Evolutionary conservation across 2,329 filamentous ascomycete genomes (phyloP).

Genomic region (Saccharata proteae): DNA sequence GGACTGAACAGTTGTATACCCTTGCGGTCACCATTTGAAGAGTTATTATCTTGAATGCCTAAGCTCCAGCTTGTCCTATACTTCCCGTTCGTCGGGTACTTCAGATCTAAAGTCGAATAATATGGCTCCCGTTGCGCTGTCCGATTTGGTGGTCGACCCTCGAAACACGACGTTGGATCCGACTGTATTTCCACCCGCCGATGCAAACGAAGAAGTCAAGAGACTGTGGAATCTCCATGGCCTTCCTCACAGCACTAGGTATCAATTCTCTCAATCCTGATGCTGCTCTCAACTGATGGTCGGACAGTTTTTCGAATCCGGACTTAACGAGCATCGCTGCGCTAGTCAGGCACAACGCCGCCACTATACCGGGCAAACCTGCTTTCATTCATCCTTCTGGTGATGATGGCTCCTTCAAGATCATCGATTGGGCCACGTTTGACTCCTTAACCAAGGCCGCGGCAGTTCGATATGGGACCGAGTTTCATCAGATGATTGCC

Average conservation of each 20-base stretch:
- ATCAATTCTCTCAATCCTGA: too few relatives aligned
- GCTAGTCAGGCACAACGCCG: slow-evolving; percentile 16
- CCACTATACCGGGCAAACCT: slow-evolving; percentile 13
- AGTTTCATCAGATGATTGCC: slow-evolving; percentile 13
- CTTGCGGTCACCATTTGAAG: too few relatives aligned
- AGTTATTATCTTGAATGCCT: too few relatives aligned
- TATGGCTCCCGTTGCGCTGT: slow-evolving; percentile 6
- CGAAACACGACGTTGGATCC: slow-evolving; percentile 10
- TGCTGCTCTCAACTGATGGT: slow-evolving; percentile 4
- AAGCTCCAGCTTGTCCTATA: too few relatives aligned
- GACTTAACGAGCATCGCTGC: slow-evolving; percentile 17
- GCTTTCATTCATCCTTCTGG: slow-evolving; percentile 17
- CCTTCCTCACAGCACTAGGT: slow-evolving; percentile 13
- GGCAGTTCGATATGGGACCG: slow-evolving; percentile 14
- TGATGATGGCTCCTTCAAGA: slow-evolving; percentile 10
- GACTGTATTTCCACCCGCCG: slow-evolving; percentile 14
- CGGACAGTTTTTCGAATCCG: slow-evolving; percentile 17
- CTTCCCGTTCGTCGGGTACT: too few relatives aligned
- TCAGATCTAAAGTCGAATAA: too few relatives aligned
- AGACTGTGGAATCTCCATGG: slow-evolving; percentile 22
- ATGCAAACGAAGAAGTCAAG: slow-evolving; percentile 13
- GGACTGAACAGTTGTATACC: too few relatives aligned
- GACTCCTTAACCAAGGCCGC: slow-evolving; percentile 13
- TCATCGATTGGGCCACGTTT: slow-evolving; percentile 15
- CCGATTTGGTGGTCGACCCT: background rate